Base-by-base conservation (phyloP, 768 basidiomycete genomes). In the Rhizopogon rudus region DNA sequence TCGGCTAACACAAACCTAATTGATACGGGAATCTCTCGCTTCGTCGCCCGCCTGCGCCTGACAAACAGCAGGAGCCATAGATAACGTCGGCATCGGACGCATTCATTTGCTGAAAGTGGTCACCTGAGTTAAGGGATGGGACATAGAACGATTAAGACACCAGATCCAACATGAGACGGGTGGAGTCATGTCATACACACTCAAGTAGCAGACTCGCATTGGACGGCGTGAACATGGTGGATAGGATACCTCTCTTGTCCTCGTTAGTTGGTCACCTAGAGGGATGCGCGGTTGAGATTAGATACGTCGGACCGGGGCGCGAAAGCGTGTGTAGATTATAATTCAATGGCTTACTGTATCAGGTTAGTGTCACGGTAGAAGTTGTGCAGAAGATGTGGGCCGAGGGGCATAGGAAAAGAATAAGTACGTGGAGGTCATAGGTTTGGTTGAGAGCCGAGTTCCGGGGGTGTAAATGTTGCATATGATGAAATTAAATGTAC, bases 281-380 rank as follows among this genome's bases (percentile, higher is more conserved):
- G 33, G 28, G 56, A 45, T 37, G 66, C 64, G 42, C 68, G 60
- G 42, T 73, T 72, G 60, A 60, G 57, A 8, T 70, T 70, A 8
- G 69, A 64, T 42, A 63, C 10, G 9, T 73, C 8, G 70, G 63
- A 12, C 12, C 35, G 12, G 12, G 12, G 20, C 69, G 67, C 44
- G 66, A 67, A 9, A 60, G 52, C 13, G 40, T 56, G 16, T 69
- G 71, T 41, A 68, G 62, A 52, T 71, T 69, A 31, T 58, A 57
- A 55, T 66, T 68, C 13, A 72, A 72, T 13, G 64, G 58, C 25
- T 73, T 73, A 43, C 66, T 74, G 71, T 53, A 72, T 64, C 44
- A 67, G 56, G 52, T 76, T 81, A 55, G 76, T 81, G 65, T 86
- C 80, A 39, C 81, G 78, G 68, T 80, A 86, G 67, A 73, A 86